Evolutionary conservation across 208 protist species (phyloP).

Genomic region (Trypanosoma theileri): DNA sequence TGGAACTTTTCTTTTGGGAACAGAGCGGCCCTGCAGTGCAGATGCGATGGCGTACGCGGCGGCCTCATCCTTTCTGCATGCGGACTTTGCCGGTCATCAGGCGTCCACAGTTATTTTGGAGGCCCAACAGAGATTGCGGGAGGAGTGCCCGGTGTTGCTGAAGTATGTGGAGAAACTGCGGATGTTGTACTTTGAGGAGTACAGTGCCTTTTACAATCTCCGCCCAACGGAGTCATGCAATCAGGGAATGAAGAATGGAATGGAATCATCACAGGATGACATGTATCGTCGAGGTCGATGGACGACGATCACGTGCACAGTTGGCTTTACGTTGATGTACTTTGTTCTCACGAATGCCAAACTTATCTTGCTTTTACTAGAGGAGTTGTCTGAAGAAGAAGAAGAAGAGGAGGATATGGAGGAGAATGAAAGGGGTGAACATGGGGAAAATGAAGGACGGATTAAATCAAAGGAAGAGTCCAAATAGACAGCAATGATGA

Average conservation of each 20-base stretch:
- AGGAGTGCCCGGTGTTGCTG: slow-evolving; percentile 57
- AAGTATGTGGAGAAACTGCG: slow-evolving; percentile 76
- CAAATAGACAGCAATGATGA: not conserved
- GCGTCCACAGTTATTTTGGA: slow-evolving; percentile 11
- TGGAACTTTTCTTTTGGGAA: slow-evolving; percentile 69
- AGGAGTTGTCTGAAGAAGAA: slow-evolving; percentile 14
- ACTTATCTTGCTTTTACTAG: slow-evolving; percentile 45
- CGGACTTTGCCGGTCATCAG: slow-evolving; percentile 42
- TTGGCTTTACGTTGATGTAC: slow-evolving; percentile 54
- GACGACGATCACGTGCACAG: slow-evolving; percentile 54
- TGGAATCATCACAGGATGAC: slow-evolving; percentile 31
- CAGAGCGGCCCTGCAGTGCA: slow-evolving; percentile 41
- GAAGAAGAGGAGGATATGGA: slow-evolving; percentile 36
- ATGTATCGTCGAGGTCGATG: slow-evolving; percentile 55
- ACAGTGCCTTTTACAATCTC: slow-evolving; percentile 68
- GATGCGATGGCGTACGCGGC: slow-evolving; percentile 80
- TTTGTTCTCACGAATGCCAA: slow-evolving; percentile 72
- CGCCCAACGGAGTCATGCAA: slow-evolving; percentile 3
- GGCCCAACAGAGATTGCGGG: slow-evolving; percentile 38
- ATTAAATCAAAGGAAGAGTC: not conserved
- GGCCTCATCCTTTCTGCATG: slow-evolving; percentile 72
- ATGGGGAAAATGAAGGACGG: not conserved
- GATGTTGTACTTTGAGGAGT: slow-evolving; percentile 76
- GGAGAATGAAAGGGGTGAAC: slow-evolving; percentile 1
- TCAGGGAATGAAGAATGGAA: slow-evolving; percentile 4